Evolutionary conservation across 2,329 filamentous ascomycete genomes (phyloP).

Genomic region (Chrysoporthe austroafricana): DNA sequence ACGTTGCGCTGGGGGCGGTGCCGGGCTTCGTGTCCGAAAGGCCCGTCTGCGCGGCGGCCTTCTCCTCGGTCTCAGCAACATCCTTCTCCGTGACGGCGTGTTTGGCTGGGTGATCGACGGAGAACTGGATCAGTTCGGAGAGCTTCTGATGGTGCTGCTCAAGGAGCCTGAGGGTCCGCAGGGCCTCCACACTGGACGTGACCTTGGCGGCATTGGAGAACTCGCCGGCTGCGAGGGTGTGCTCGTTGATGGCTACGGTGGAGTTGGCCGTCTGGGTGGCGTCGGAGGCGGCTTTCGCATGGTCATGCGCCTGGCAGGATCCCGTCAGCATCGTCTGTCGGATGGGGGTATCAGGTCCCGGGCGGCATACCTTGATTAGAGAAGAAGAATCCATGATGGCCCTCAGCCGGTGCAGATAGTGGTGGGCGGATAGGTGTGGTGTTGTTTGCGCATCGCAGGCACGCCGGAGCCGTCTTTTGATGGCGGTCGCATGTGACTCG

Average conservation of each 20-base stretch:
- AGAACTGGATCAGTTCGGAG: constrained; percentile 77
- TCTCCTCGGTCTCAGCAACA: constrained; percentile 43
- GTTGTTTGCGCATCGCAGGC: constrained; percentile 19
- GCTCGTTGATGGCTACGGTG: constrained; percentile 82
- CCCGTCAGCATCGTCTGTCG: constrained; percentile 31
- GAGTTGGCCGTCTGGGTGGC: constrained; percentile 77
- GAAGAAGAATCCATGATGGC: constrained; percentile 69
- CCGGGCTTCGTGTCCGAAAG: constrained; percentile 27
- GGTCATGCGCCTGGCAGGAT: constrained; percentile 73
- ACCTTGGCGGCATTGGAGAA: constrained; percentile 81
- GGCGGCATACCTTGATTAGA: constrained; percentile 61
- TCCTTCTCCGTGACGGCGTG: constrained; percentile 41
- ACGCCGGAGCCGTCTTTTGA: too few relatives aligned
- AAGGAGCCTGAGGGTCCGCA: constrained; percentile 82
- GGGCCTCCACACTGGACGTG: constrained; percentile 71
- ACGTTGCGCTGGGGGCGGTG: constrained; percentile 31
- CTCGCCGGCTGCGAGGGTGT: constrained; percentile 84
- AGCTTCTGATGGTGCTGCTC: constrained; percentile 87
- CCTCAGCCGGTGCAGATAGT: not conserved
- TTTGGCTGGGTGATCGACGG: constrained; percentile 56
- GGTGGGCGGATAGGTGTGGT: not conserved
- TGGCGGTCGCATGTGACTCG: not conserved
- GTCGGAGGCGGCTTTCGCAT: constrained; percentile 80
- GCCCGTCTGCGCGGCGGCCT: constrained; percentile 35
- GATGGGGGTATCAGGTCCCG: constrained; percentile 17